phyloP scores from a whole-genome alignment of 352 stramenopile species.

The Phytophthora ohioensis region DNA sequence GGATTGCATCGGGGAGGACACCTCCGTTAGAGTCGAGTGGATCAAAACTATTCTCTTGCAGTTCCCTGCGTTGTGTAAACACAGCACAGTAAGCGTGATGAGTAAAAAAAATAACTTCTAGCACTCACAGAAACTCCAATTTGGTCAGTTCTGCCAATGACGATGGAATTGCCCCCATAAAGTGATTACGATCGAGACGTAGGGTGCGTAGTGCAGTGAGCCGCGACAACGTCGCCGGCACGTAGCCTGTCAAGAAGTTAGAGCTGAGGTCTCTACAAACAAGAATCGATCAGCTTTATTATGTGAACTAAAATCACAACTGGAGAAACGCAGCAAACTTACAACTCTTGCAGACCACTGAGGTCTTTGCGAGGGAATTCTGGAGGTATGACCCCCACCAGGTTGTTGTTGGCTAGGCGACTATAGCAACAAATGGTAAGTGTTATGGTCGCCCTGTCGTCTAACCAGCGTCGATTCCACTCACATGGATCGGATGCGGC shows the following conservation, averaged over 20 bases:
- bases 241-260: constrained; percentile 66
- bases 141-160: constrained; percentile 52
- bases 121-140: constrained; percentile 65
- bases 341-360: constrained; percentile 68
- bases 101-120: too few species aligned
- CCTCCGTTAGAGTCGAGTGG: constrained; percentile 32
- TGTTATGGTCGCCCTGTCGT: background rate
- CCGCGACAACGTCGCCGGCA: constrained; percentile 56
- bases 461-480: constrained; percentile 10
- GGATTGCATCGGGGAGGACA: constrained; percentile 51
- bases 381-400: constrained; percentile 59
- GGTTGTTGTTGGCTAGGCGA: constrained; percentile 68
- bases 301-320: background rate
- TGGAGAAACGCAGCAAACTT: constrained; percentile 11
- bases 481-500: constrained; percentile 66
- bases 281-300: background rate
- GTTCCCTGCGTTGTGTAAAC: constrained; percentile 36
- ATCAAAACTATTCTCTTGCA: constrained; percentile 68
- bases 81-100: background rate
- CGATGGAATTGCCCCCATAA: constrained; percentile 51
- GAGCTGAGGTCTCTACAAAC: constrained; percentile 65
- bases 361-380: constrained; percentile 63
- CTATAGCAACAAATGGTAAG: constrained; percentile 27
- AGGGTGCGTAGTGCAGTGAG: constrained; percentile 53
- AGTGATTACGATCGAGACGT: constrained; percentile 65